These are phyloP conservation scores for Phytophthora agathidicida DNA, from an alignment of 352 stramenopile species.

Conservation along the genomic window DNA sequence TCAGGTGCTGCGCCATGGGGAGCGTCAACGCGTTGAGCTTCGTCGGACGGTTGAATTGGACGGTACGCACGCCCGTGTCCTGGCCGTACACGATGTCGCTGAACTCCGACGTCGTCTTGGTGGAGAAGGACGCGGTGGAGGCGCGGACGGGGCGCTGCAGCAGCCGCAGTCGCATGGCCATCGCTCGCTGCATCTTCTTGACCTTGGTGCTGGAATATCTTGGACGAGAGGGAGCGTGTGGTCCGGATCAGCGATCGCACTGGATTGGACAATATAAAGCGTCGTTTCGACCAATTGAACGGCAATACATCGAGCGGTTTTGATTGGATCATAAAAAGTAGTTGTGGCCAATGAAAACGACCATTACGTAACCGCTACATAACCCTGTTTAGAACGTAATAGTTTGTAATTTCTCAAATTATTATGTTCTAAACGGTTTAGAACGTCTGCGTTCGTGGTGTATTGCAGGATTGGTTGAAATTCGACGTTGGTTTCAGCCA, in stretches of 20 bases:
- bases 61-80: constrained; percentile 76
- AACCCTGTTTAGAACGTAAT: too few species aligned
- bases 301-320: too few species aligned
- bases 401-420: too few species aligned
- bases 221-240: constrained; percentile 24
- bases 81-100: constrained; percentile 78
- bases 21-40: constrained; percentile 93
- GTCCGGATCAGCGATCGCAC: constrained; percentile 9
- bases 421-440: too few species aligned
- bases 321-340: too few species aligned
- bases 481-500: constrained; percentile 19
- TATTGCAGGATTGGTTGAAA: constrained; percentile 44
- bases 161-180: constrained; percentile 59
- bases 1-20: constrained; percentile 92
- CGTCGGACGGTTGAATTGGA: constrained; percentile 92
- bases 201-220: neutral
- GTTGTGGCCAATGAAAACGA: too few species aligned
- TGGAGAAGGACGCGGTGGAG: constrained; percentile 29
- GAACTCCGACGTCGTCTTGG: constrained; percentile 61
- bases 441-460: too few species aligned
- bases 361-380: too few species aligned
- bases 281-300: constrained; percentile 3
- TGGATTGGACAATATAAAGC: constrained; percentile 20
- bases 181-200: constrained; percentile 51
- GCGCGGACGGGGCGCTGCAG: constrained; percentile 54